phyloP scores from a whole-genome alignment of 768 basidiomycete genomes.

The Russula griseocarnosa region DNA sequence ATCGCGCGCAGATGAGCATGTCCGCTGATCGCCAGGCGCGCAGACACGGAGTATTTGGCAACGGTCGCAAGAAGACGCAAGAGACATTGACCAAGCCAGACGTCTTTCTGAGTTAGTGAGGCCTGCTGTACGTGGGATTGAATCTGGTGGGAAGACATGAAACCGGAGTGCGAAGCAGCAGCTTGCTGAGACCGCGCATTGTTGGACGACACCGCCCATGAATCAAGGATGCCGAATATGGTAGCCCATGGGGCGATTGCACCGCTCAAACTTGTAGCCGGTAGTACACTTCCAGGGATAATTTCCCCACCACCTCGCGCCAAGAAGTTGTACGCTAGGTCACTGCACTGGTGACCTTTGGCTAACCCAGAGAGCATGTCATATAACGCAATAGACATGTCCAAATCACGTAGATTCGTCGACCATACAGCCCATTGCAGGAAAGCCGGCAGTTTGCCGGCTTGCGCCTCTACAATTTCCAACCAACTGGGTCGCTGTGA shows the following conservation, averaged over 20 bases:
- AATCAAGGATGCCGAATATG: constrained; percentile 71
- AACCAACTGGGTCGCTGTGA: constrained; percentile 46
- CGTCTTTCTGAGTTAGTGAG: constrained; percentile 63
- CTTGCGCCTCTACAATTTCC: constrained; percentile 56
- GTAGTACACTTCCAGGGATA: constrained; percentile 54
- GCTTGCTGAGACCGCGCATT: constrained; percentile 44
- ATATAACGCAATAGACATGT: constrained; percentile 75
- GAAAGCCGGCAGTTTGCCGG: constrained; percentile 66
- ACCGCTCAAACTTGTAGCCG: constrained; percentile 41
- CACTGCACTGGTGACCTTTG: constrained; percentile 80
- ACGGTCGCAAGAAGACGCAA: constrained; percentile 75
- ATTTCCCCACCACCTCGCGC: constrained; percentile 70
- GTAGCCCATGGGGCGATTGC: constrained; percentile 72
- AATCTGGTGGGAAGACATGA: constrained; percentile 38
- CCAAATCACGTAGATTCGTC: constrained; percentile 65
- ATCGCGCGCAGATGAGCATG: constrained; percentile 80
- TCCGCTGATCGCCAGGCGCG: constrained; percentile 70
- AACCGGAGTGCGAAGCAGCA: constrained; percentile 22
- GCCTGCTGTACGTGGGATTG: constrained; percentile 41
- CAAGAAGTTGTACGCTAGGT: constrained; percentile 86
- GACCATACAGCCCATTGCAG: constrained; percentile 90
- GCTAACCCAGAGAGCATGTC: constrained; percentile 86
- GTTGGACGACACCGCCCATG: constrained; percentile 60
- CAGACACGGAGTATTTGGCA: constrained; percentile 67
- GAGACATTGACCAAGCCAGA: constrained; percentile 75